Evolutionary conservation across 805 yeast species (phyloP).

Genomic region (Starmerella roubikii): DNA sequence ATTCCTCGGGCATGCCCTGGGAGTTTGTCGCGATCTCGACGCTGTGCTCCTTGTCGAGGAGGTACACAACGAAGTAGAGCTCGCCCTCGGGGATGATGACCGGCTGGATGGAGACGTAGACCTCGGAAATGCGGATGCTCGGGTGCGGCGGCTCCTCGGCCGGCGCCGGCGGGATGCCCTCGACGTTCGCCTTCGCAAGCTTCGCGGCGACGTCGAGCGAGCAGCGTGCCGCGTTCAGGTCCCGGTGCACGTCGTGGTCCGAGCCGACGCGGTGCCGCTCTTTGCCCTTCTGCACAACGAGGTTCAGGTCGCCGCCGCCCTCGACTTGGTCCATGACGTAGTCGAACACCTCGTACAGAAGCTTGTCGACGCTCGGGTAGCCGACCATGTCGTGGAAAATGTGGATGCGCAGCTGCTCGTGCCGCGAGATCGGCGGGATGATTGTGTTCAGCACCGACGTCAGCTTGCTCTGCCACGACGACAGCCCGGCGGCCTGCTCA

Average conservation of each 20-base stretch:
- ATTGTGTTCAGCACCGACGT: conserved; percentile 30
- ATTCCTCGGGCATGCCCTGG: conserved; percentile 77
- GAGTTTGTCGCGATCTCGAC: conserved; percentile 64
- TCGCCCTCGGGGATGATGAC: conserved; percentile 26
- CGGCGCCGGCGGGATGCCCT: conserved; percentile 37
- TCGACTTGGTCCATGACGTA: conserved; percentile 56
- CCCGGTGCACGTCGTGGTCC: conserved; percentile 28
- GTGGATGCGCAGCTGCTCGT: conserved; percentile 32
- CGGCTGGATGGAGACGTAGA: conserved; percentile 61
- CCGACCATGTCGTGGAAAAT: conserved; percentile 36
- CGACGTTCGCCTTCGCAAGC: conserved; percentile 75
- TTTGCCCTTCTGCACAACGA: conserved; percentile 36
- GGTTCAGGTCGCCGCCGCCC: conserved; percentile 46
- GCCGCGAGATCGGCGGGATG: conserved; percentile 33
- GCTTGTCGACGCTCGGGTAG: conserved; percentile 34
- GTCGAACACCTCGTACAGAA: conserved; percentile 39
- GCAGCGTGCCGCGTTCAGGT: conserved; percentile 62
- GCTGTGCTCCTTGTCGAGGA: conserved; percentile 68
- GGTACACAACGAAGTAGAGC: conserved; percentile 61
- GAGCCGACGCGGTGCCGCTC: conserved; percentile 29
- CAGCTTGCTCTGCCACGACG: conserved; percentile 25
- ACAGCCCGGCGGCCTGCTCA: conserved; percentile 18
- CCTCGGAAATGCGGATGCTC: conserved; percentile 35
- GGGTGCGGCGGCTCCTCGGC: conserved; percentile 14
- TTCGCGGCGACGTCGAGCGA: conserved; percentile 75